phyloP scores from a whole-genome alignment of 2,329 filamentous ascomycete genomes.

The Fonsecaea nubica region DNA sequence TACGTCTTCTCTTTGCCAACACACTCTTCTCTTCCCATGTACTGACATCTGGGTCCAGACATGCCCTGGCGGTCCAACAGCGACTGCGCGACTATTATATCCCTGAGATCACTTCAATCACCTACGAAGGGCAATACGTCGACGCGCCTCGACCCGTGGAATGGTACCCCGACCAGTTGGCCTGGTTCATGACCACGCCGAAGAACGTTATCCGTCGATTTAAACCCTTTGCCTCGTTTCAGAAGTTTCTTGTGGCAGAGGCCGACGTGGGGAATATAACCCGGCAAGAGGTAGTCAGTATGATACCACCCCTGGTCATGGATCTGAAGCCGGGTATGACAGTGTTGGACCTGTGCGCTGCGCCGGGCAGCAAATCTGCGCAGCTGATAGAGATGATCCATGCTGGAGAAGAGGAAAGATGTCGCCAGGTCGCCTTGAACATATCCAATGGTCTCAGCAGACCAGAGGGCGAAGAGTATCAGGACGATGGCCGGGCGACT shows the following conservation, averaged over 20 bases:
- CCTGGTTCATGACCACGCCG: constrained; percentile 97
- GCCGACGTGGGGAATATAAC: constrained; percentile 97
- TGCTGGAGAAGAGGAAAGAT: constrained; percentile 84
- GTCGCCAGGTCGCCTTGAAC: constrained; percentile 72
- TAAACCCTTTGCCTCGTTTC: constrained; percentile 90
- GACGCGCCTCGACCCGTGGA: constrained; percentile 80
- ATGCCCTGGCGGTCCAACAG: constrained; percentile 90
- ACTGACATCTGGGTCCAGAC: constrained; percentile 56
- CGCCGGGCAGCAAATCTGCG: constrained; percentile 94
- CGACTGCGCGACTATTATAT: constrained; percentile 88
- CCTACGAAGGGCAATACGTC: constrained; percentile 81
- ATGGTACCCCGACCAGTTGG: constrained; percentile 94
- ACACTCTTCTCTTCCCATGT: background rate
- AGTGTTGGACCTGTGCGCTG: constrained; percentile 93
- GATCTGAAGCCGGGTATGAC: constrained; percentile 90
- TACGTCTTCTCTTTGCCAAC: constrained; percentile 48
- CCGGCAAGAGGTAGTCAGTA: constrained; percentile 95
- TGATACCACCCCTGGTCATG: constrained; percentile 95
- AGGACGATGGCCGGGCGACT: constrained; percentile 84
- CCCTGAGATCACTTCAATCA: constrained; percentile 84
- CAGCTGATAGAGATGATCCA: constrained; percentile 96
- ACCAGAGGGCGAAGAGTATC: constrained; percentile 59
- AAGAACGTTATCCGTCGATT: constrained; percentile 96
- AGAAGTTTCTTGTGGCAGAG: constrained; percentile 97
- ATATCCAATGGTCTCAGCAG: constrained; percentile 68